Evolutionary conservation across 2,329 filamentous ascomycete species (phyloP), one percentile per base, ranked within the genome.

Genomic region (Pseudocercospora fijiensis): DNA sequence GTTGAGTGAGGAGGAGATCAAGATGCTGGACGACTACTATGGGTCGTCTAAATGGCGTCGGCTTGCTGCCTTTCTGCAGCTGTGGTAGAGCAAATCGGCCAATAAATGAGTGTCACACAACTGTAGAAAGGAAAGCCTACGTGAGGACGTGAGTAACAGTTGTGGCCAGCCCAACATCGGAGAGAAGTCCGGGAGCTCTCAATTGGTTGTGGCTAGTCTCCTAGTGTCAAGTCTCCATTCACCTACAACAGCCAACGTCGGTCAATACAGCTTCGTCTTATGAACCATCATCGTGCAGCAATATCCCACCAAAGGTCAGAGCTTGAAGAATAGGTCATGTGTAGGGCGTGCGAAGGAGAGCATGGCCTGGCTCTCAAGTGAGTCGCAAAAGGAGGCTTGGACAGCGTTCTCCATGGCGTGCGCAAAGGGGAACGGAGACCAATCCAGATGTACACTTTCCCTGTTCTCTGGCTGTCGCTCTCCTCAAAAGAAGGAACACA

Each of bases 1-100:
- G 11, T 45, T 67, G 57, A 58, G 20, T 27, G 57, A 24, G 28
- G 62, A 66, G n/a, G 71, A 68, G 43, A 67, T 67, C 37, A 51
- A 62, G 18, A 60, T 60, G 56, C 33, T 69, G 57, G 58, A 65
- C 37, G 41, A 49, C 5, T 69, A 64, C 51, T 59, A 65, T 57
- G 24, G 20, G 9, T 49, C 27, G 33, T 55, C 61, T 26, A 63
- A 41, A 16, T 65, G 63, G 56, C 47, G 61, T 24, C 61, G 57
- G 16, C 22, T 56, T 13, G 18, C 57, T 22, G 55, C 61, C 1
- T 65, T 61, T 47, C 47, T 61, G 53, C 62, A 65, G 55, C 22
- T 61, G 20, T 65, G 58, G 62, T 65, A 22, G 10, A n/a, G 33
- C n/a, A n/a, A n/a, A n/a, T n/a, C n/a, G n/a, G n/a, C n/a, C n/a